phyloP scores from a whole-genome alignment of 345 rosid species.

The Syzygium oleosum region DNA sequence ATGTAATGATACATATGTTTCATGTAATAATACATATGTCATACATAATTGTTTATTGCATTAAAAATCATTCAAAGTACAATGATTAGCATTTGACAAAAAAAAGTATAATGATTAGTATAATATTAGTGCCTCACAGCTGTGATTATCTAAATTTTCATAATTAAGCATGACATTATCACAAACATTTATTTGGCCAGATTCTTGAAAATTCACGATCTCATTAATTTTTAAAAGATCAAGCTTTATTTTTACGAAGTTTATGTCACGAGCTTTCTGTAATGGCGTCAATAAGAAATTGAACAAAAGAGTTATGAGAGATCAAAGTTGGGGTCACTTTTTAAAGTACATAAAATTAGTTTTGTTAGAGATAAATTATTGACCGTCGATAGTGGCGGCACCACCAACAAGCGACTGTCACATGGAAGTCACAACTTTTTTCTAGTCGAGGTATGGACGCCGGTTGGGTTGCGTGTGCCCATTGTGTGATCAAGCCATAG shows the following conservation, averaged over 20 bases:
- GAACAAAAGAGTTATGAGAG: neutral
- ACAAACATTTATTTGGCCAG: neutral
- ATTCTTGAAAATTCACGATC: neutral
- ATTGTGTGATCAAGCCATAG: neutral
- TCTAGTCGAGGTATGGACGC: rapidly evolving
- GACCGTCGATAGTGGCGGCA: rapidly evolving
- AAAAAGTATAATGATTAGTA: neutral
- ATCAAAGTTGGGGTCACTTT: neutral
- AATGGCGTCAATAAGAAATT: neutral
- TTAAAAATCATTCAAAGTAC: neutral
- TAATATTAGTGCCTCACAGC: neutral
- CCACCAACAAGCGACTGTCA: neutral
- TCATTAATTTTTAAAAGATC: neutral
- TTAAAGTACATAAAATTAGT: neutral
- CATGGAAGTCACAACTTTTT: neutral
- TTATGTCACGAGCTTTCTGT: neutral
- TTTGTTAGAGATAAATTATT: neutral
- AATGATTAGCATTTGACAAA: neutral
- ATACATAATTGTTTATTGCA: neutral
- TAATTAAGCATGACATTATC: neutral
- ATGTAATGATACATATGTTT: neutral
- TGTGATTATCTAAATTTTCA: neutral
- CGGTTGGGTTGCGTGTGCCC: neutral
- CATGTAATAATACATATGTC: neutral
- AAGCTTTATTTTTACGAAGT: neutral